Conservation (phyloP, 768 basidiomycete species). For the Trametes maxima region DNA sequence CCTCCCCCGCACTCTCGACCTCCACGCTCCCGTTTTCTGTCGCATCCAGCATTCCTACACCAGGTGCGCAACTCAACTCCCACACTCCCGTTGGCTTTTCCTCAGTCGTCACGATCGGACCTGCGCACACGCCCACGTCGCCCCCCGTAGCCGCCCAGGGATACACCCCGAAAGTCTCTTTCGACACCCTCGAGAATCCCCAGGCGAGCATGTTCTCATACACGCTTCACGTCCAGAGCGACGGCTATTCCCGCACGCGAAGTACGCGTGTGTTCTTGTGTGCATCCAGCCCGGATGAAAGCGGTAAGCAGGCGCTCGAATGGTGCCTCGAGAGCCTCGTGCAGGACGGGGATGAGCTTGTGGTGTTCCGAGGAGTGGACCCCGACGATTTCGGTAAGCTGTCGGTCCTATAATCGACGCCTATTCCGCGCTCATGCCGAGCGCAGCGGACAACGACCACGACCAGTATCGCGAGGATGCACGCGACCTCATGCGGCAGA, state of each 20-base stretch:
- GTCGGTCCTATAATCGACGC: neutral
- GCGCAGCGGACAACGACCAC: constrained; percentile 66
- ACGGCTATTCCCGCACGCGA: constrained; percentile 72
- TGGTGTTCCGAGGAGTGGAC: constrained; percentile 90
- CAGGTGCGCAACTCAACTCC: neutral
- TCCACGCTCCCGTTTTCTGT: constrained; percentile 20
- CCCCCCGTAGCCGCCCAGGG: constrained; percentile 33
- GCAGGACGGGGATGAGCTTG: constrained; percentile 89
- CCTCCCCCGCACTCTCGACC: constrained; percentile 7
- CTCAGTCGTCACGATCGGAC: constrained; percentile 22
- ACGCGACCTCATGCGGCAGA: constrained; percentile 70
- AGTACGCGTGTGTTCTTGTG: constrained; percentile 89
- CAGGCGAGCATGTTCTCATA: constrained; percentile 85
- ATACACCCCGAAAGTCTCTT: constrained; percentile 72
- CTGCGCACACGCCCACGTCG: constrained; percentile 1
- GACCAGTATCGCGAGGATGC: constrained; percentile 83
- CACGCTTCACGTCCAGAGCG: constrained; percentile 82
- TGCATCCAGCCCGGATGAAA: constrained; percentile 86
- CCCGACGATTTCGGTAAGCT: constrained; percentile 76
- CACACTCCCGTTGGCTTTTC: constrained; percentile 5
- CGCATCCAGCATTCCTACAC: constrained; percentile 16
- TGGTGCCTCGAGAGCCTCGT: constrained; percentile 88
- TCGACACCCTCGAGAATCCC: constrained; percentile 86
- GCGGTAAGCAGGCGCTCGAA: constrained; percentile 84
- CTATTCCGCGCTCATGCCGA: neutral